Evolutionary conservation across 2,329 filamentous ascomycete genomes (phyloP).

Genomic region (Bimuria novae-zelandiae): DNA sequence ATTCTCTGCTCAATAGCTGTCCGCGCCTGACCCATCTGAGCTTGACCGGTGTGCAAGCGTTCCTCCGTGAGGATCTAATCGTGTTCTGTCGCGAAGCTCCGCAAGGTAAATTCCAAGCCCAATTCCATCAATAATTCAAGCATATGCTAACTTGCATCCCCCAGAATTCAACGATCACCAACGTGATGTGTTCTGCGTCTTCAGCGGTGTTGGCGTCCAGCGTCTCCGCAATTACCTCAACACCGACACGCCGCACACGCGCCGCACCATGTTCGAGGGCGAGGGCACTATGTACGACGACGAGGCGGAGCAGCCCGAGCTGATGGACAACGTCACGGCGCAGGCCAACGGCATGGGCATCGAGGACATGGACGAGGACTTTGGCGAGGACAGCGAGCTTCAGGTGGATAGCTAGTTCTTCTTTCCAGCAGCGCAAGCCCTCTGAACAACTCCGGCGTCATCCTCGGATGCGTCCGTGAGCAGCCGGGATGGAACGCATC

Average conservation of each 20-base stretch:
- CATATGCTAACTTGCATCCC: slow-evolving; percentile 3
- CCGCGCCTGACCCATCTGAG: slow-evolving; percentile 91
- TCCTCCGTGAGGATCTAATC: slow-evolving; percentile 82
- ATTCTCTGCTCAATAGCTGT: slow-evolving; percentile 85
- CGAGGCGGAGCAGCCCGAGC: slow-evolving; percentile 38
- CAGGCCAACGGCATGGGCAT: slow-evolving; percentile 46
- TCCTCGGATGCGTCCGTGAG: not conserved
- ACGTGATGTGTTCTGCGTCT: slow-evolving; percentile 94
- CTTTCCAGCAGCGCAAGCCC: not conserved
- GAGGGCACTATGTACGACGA: slow-evolving; percentile 30
- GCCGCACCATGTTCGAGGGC: slow-evolving; percentile 34
- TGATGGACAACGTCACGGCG: slow-evolving; percentile 43
- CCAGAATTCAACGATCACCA: slow-evolving; percentile 94
- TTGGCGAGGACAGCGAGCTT: slow-evolving; percentile 53
- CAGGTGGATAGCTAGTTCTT: slow-evolving; percentile 37
- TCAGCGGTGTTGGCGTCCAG: slow-evolving; percentile 83
- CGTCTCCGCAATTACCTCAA: slow-evolving; percentile 81
- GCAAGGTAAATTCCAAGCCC: slow-evolving; percentile 55
- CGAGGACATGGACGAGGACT: slow-evolving; percentile 49
- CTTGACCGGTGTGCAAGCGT: slow-evolving; percentile 90
- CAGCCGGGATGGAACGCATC: not conserved
- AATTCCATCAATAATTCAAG: too few relatives aligned
- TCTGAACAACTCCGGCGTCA: not conserved
- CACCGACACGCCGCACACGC: slow-evolving; percentile 35
- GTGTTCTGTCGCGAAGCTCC: slow-evolving; percentile 86